These are phyloP conservation scores for Rhodofomes roseus DNA, from an alignment of 1,284 basidiomycete species.

Conservation along the genomic window DNA sequence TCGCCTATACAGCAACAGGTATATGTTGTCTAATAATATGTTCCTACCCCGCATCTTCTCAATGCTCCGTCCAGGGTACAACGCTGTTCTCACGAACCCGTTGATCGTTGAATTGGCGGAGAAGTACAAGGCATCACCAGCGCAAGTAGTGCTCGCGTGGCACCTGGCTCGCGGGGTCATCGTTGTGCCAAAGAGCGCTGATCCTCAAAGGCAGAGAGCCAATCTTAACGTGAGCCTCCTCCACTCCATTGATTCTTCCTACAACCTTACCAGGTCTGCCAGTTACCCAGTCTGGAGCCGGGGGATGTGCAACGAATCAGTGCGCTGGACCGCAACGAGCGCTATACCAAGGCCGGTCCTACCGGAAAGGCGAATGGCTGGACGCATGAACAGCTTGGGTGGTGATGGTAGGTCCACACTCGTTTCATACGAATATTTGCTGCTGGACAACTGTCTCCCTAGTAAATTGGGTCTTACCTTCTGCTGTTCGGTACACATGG, in stretches of 20 bases:
- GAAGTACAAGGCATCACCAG: slow-evolving; percentile 39
- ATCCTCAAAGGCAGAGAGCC: slow-evolving; percentile 14
- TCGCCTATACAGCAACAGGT: slow-evolving; percentile 69
- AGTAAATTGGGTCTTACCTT: too few relatives aligned
- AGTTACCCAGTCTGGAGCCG: background rate
- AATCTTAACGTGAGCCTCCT: background rate
- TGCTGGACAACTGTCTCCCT: too few relatives aligned
- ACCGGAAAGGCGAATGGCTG: background rate
- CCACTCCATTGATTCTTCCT: background rate
- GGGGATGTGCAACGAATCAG: background rate
- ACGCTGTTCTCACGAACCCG: slow-evolving; percentile 36
- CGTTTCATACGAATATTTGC: background rate
- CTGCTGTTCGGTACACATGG: too few relatives aligned
- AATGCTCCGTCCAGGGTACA: slow-evolving; percentile 28
- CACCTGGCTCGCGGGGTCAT: slow-evolving; percentile 38
- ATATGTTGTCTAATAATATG: background rate
- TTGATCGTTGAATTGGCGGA: slow-evolving; percentile 36
- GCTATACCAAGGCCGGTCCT: background rate
- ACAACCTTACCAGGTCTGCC: background rate
- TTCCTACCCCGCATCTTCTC: background rate
- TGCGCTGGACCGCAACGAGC: background rate
- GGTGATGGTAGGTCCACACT: background rate
- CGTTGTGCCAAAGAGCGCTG: slow-evolving; percentile 39
- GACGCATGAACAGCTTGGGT: background rate
- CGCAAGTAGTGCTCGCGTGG: slow-evolving; percentile 43